Evolutionary conservation across 2,329 filamentous ascomycete species (phyloP), one percentile per base, ranked within the genome.

Genomic region (Arthrobotrys musiformis): DNA sequence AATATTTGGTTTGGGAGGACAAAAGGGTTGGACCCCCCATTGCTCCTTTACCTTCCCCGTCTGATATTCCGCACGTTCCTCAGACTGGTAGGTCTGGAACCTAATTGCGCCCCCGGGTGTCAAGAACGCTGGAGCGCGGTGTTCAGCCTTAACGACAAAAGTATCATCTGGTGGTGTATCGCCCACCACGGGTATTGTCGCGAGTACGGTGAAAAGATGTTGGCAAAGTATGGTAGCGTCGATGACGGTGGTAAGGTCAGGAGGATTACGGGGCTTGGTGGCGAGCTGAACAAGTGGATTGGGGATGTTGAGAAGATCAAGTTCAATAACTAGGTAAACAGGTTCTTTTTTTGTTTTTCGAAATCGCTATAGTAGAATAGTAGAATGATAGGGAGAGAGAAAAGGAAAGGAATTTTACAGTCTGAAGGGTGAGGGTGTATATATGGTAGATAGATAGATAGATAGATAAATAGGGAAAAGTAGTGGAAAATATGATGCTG

Each of bases 91-190:
- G 37, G 40, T 6, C 1, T 69, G 15, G 46, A 30, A 28, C 63
- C 63, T 11, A 48, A 15, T 8, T 75, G 70, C 48, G 70, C 70
- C 2, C 70, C 70, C 9, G 70, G 70, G 1, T 75, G 70, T 24
- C 11, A 69, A 11, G 70, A 75, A 42, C 37, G 13, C n/a, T 26
- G 52, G n/a, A 15, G 30, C 24, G 56, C 6, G 1, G 64, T 64
- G 8, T 35, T 69, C 15, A 33, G 48, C 13, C 28, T 56, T 6
- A 50, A 50, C 56, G 54, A 75, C 13, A 35, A 63, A 26, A 75
- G 70, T 33, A 75, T 75, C 17, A 50, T 75, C 4, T 75, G 64
- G 63, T 75, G 63, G 63, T 75, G 70, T 28, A 17, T 75, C 8
- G 63, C 56, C 0, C 63, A 75, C 42, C 70, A 75, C 37, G 54